Base-by-base conservation (phyloP, 2,329 filamentous ascomycete species). In the Verticillium longisporum region DNA sequence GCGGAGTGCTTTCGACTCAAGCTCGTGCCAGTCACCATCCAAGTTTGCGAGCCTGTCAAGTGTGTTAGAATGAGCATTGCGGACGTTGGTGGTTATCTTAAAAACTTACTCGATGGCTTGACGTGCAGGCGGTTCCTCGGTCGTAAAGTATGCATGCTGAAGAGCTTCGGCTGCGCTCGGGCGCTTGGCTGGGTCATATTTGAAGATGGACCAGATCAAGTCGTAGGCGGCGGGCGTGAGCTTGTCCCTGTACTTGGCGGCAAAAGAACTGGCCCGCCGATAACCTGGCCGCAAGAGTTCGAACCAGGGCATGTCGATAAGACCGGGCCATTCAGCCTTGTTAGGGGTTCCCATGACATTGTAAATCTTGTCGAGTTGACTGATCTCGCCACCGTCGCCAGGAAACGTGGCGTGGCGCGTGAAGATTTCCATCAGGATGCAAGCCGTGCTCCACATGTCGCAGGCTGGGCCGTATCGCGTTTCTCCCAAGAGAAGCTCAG, bases 21-120 rank as follows among this genome's bases (percentile, higher is more conserved):
- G 97, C 72, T 99, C 95, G 72, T 99, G 95, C 95, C 95, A 99
- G 69, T 99, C 95, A 26, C 95, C 95, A 68, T 95, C 86, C 34
- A 99, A 66, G 70, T 79, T 69, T 78, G 73, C 54, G 64, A 36
- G 34, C 56, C 26, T 45, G 13, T 3, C 7, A 33, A 7, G 7
- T 55, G 5, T 14, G 26, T 55, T 33, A 34, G 54, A 18, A 55
- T 33, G 54, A 11, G 26, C 13, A 15, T 4, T 1, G 10, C 21
- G 5, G 54, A 15, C 13, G 2, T 1, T 6, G 9, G 7, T 55
- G 6, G 1, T 18, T 14, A 4, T 33, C 5, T 13, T 18, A 5
- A 31, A 26, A 26, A 85, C 88, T 77, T 83, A 93, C 87, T 97
- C 93, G 65, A 88, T 80, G 50, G 92, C 91, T 70, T 96, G 91